Conservation (phyloP, 495 filamentous ascomycete species). For the Beverwykella pulmonaria region DNA sequence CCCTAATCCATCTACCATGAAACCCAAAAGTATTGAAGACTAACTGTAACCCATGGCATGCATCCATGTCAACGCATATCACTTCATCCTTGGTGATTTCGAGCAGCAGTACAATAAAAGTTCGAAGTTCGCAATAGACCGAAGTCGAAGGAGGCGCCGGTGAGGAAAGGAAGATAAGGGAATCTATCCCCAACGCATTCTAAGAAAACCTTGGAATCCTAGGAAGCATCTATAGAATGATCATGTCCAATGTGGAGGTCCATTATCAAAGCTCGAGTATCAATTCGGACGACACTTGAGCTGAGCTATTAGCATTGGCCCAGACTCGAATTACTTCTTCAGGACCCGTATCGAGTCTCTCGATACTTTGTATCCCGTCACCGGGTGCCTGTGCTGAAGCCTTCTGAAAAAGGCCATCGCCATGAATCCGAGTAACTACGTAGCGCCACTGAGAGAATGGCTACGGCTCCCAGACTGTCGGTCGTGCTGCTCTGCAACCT, state of each 20-base stretch:
- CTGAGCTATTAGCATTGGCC: not conserved
- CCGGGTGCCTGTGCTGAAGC: not conserved
- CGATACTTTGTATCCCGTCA: not conserved
- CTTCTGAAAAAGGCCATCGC: not conserved
- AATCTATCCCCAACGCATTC: constrained; percentile 19
- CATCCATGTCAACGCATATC: not conserved
- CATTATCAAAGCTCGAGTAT: not conserved
- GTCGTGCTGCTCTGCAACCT: constrained; percentile 73
- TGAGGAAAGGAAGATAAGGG: constrained; percentile 4
- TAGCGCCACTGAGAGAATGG: not conserved
- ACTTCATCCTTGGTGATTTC: not conserved
- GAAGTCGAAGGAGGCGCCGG: not conserved
- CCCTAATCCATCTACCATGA: not conserved
- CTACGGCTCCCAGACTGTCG: not conserved
- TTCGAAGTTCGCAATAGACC: not conserved
- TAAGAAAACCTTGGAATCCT: constrained; percentile 8
- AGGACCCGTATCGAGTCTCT: not conserved
- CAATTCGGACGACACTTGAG: not conserved
- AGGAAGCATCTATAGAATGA: constrained; percentile 12
- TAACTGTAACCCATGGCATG: not conserved
- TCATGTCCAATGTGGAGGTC: not conserved
- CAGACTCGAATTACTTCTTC: not conserved
- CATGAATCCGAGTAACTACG: not conserved
- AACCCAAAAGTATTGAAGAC: not conserved
- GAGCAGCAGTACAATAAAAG: not conserved